A percentile compares a stretch with the other conserved stretches of the same genome.
phyloP scores from a whole-genome alignment of 768 basidiomycete species.

The Calocera cornea region DNA sequence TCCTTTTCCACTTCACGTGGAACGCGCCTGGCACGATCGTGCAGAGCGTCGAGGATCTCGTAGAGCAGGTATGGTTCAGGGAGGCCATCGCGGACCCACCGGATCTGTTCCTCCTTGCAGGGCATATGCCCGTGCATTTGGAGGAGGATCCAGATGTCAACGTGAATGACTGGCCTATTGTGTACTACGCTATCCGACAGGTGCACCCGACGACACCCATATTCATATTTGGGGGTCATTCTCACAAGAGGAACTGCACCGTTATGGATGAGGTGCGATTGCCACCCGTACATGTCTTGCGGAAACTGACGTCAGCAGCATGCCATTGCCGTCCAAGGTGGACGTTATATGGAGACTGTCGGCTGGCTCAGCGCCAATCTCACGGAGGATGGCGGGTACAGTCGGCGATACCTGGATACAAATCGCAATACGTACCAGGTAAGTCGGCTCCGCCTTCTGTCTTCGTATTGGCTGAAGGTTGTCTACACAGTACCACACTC shows the following conservation, averaged over 20 bases:
- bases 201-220: slow-evolving; percentile 67
- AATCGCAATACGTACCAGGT: slow-evolving; percentile 67
- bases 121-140: slow-evolving; percentile 72
- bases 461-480: background rate
- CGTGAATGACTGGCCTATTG: slow-evolving; percentile 42
- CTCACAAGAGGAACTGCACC: slow-evolving; percentile 64
- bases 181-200: slow-evolving; percentile 59
- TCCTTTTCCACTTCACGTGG: slow-evolving; percentile 62
- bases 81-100: slow-evolving; percentile 70
- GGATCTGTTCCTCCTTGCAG: slow-evolving; percentile 64
- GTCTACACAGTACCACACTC: slow-evolving; percentile 51
- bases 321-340: slow-evolving; percentile 70
- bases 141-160: slow-evolving; percentile 28
- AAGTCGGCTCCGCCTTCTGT: slow-evolving; percentile 16
- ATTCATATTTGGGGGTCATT: slow-evolving; percentile 70
- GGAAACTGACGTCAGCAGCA: slow-evolving; percentile 21
- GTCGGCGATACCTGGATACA: slow-evolving; percentile 61
- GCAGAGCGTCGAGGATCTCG: slow-evolving; percentile 58
- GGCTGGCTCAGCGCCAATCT: slow-evolving; percentile 44
- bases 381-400: slow-evolving; percentile 25
- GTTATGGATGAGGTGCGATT: slow-evolving; percentile 4
- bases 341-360: slow-evolving; percentile 86
- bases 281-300: background rate
- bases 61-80: slow-evolving; percentile 68
- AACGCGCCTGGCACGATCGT: slow-evolving; percentile 62